Evolutionary conservation across 768 basidiomycete genomes (phyloP), one percentile per base, ranked within the genome.

Genomic region (Amanita thiersii): DNA sequence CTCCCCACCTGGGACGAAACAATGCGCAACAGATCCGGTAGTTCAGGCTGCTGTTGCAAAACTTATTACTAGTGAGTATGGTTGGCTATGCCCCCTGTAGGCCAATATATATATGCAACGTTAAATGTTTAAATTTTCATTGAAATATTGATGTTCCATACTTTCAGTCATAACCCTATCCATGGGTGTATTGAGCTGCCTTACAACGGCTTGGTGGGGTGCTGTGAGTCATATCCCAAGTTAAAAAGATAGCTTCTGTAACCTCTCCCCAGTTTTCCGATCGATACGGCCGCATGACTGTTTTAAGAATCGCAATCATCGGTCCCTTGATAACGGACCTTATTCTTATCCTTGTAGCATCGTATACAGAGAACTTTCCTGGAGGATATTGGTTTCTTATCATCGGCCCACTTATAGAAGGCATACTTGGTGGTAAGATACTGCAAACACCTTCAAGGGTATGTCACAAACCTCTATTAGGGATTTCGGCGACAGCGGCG

Each of bases 141-240:
- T n/a, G n/a, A n/a, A n/a, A n/a, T n/a, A n/a, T n/a, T 47, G 34
- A 32, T 39, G 53, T 33, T 51, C 32, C 34, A 48, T 23, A 32
- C n/a, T n/a, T n/a, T n/a, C 50, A 88, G 84, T 71, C 17, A 79
- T 86, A 54, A 59, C 75, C 0, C 66, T 79, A 2, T 64, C 71
- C 6, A 77, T 76, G 64, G 91, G 91, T 7, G 57, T 88, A 37
- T 63, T 94, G 24, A 72, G 77, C 21, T 85, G 86, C 47, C 53
- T 92, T 24, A 90, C 88, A 2, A 80, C 82, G 9, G 86, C 76
- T 2, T 92, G 80, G 75, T 94, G 91, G 91, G 83, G 85, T 43
- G 71, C 81, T 40, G 83, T 85, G 59, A 57, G 81, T 66, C 3
- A 14, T 39, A 41, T n/a, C n/a, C n/a, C 23, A 15, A 8, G 33